Evolutionary conservation across 495 filamentous ascomycete genomes (phyloP).

Genomic region (Annulohypoxylon stygium): DNA sequence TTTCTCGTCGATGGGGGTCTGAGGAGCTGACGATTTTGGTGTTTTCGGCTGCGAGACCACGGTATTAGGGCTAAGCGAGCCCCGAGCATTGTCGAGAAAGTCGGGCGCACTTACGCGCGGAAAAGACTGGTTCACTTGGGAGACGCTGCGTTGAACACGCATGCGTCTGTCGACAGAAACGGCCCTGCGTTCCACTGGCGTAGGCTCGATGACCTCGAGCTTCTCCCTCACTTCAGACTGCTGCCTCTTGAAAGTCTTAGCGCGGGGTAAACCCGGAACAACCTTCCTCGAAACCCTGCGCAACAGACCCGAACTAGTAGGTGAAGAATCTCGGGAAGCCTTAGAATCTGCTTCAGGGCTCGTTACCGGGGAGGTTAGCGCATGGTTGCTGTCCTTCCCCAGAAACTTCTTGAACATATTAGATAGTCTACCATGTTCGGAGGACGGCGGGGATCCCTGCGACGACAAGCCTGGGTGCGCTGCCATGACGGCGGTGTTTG

Average conservation of each 20-base stretch:
- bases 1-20: conserved; percentile 52
- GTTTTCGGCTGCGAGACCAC: conserved; percentile 30
- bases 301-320: conserved; percentile 56
- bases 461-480: conserved; percentile 36
- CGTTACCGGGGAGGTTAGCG: conserved; percentile 26
- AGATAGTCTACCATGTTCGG: conserved; percentile 47
- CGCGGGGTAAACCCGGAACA: conserved; percentile 81
- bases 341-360: conserved; percentile 47
- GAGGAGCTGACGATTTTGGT: conserved; percentile 41
- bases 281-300: conserved; percentile 76
- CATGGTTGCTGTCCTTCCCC: conserved; percentile 45
- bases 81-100: conserved; percentile 48
- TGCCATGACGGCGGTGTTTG: conserved; percentile 42
- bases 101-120: conserved; percentile 62
- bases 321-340: conserved; percentile 48
- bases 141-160: conserved; percentile 50
- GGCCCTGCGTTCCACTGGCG: conserved; percentile 75
- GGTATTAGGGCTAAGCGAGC: conserved; percentile 30
- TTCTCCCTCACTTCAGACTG: conserved; percentile 82
- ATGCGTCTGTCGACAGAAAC: conserved; percentile 78
- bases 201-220: conserved; percentile 72
- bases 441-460: conserved; percentile 36
- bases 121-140: conserved; percentile 48
- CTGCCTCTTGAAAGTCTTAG: conserved; percentile 82
- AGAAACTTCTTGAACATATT: conserved; percentile 52